Evolutionary conservation across 169 alveolate species (phyloP).

Genomic region (Plasmodium sp.): DNA sequence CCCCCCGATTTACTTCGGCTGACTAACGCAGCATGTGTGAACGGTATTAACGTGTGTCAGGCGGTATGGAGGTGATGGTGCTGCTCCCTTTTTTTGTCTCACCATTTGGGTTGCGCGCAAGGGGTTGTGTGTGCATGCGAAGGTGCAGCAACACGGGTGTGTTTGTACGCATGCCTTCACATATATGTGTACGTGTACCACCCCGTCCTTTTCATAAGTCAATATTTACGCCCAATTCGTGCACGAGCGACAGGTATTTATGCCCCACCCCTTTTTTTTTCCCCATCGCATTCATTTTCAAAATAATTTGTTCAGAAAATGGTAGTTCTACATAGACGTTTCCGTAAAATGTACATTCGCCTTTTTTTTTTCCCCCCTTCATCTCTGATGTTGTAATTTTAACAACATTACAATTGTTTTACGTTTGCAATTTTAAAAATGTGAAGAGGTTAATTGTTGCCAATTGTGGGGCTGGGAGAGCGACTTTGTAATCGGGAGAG

Average conservation of each 20-base stretch:
- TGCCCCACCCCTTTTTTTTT: background rate
- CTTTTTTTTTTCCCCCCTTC: background rate
- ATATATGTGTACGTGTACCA: background rate
- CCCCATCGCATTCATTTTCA: background rate
- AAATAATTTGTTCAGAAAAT: slow-evolving; percentile 3
- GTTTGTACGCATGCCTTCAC: background rate
- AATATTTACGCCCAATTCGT: background rate
- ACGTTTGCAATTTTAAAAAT: background rate
- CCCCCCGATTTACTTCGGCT: slow-evolving; percentile 32
- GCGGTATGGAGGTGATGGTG: background rate
- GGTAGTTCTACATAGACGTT: background rate
- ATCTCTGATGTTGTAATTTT: slow-evolving; percentile 8
- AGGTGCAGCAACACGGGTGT: too few relatives aligned
- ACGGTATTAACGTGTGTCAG: background rate
- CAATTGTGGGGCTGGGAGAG: background rate
- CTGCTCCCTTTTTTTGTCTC: background rate
- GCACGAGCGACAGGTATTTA: background rate
- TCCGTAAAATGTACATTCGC: background rate
- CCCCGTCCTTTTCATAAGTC: background rate
- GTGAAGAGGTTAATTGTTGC: background rate
- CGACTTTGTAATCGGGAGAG: background rate
- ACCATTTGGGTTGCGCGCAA: background rate
- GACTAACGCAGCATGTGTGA: background rate
- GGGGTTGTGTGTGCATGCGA: background rate
- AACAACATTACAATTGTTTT: slow-evolving; percentile 5